Conservation (phyloP, 768 basidiomycete species). For the Coprinellus micaceus region DNA sequence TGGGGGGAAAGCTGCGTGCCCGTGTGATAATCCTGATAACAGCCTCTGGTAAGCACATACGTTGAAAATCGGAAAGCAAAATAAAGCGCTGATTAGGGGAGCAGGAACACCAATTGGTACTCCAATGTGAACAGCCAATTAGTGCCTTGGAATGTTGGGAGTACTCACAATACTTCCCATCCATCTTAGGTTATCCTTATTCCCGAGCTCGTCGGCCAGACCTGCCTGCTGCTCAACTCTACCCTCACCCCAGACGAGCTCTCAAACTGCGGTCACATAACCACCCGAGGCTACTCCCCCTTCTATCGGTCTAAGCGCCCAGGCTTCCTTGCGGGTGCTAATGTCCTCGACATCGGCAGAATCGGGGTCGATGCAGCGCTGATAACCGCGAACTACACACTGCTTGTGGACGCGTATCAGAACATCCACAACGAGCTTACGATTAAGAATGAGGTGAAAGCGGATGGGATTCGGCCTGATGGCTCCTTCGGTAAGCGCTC, state of each 20-base stretch:
- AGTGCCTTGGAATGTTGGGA: too few species aligned
- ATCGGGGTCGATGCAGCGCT: conserved; percentile 53
- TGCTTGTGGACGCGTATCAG: conserved; percentile 47
- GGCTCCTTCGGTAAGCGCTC: conserved; percentile 41
- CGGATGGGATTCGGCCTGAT: conserved; percentile 60
- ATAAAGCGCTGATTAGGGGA: conserved; percentile 3
- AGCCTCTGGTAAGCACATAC: conserved; percentile 32
- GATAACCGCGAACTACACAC: conserved; percentile 37
- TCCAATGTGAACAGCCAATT: conserved; percentile 40
- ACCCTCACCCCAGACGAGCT: conserved; percentile 40
- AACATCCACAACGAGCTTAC: conserved; percentile 51
- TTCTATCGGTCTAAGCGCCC: conserved; percentile 44
- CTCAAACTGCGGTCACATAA: conserved; percentile 47
- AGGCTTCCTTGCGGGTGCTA: conserved; percentile 58
- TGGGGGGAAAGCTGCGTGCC: conserved; percentile 51
- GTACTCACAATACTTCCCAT: too few species aligned
- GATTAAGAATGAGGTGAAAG: conserved; percentile 41
- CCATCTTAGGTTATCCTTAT: conserved; percentile 58
- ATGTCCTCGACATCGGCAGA: conserved; percentile 60
- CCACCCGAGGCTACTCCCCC: conserved; percentile 45
- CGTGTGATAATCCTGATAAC: conserved; percentile 49
- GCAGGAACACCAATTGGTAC: conserved; percentile 67
- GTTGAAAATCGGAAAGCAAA: background rate
- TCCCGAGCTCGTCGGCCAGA: conserved; percentile 52
- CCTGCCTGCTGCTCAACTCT: conserved; percentile 52